Percentiles rank a stretch among this genome's conserved stretches.
Conservation (phyloP, 768 basidiomycete genomes). For the Mrakia blollopis region DNA sequence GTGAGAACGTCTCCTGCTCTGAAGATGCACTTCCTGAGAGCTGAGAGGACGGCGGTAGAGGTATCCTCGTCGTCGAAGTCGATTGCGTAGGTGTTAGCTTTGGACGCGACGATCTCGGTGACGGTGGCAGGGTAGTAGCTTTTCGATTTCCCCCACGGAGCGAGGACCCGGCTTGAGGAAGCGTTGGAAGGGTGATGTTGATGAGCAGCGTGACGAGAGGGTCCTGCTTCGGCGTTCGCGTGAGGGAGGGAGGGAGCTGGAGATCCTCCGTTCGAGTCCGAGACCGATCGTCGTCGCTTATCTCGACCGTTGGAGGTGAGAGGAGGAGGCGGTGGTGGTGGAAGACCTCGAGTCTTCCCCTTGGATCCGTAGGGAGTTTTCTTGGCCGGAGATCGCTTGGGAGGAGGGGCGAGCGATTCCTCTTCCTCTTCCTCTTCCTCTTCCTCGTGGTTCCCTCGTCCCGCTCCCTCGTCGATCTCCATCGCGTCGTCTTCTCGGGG, state of each 20-base stretch:
- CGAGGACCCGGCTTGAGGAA: not conserved
- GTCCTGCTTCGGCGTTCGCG: slow-evolving; percentile 1
- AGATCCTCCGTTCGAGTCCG: not conserved
- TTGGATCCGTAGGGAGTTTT: not conserved
- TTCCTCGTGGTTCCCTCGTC: not conserved
- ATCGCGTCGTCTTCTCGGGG: not conserved
- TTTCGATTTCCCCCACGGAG: not conserved
- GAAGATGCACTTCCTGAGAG: not conserved
- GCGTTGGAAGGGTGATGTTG: not conserved
- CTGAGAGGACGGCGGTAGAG: not conserved
- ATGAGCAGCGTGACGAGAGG: not conserved
- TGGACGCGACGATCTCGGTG: not conserved
- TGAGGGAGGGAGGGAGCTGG: not conserved
- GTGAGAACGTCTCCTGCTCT: not conserved
- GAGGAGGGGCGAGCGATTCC: not conserved
- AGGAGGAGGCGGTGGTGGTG: not conserved
- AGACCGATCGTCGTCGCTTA: not conserved
- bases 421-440: not conserved
- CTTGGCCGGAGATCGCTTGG: not conserved
- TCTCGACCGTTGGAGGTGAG: not conserved
- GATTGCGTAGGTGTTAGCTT: not conserved
- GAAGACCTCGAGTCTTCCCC: not conserved
- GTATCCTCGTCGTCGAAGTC: not conserved
- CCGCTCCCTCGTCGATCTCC: not conserved
- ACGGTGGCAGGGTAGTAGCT: slow-evolving; percentile 3